phyloP scores from a whole-genome alignment of 1,139 yeast genomes.

The Yamadazyma mexicana region DNA sequence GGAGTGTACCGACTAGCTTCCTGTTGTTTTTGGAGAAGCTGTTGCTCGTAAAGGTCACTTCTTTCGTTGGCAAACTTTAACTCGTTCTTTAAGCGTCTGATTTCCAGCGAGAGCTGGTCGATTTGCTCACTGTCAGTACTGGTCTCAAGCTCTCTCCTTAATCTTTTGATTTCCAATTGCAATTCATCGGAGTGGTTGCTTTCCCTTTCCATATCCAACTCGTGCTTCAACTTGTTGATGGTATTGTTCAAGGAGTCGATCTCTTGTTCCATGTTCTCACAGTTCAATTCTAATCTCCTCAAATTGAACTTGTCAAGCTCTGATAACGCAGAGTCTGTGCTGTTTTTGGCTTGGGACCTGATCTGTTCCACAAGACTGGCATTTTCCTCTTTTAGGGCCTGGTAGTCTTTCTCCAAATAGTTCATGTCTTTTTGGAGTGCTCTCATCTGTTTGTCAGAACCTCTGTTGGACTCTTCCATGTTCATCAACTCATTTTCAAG shows the following conservation, averaged over 20 bases:
- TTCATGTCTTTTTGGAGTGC: constrained; percentile 13
- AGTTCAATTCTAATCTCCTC: constrained; percentile 22
- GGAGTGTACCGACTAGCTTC: neutral
- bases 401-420: constrained; percentile 12
- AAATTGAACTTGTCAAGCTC: constrained; percentile 25
- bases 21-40: constrained; percentile 3
- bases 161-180: constrained; percentile 18
- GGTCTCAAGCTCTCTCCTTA: constrained; percentile 40
- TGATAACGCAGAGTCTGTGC: constrained; percentile 16
- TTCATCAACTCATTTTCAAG: constrained; percentile 29
- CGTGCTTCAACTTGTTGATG: constrained; percentile 14
- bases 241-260: constrained; percentile 9
- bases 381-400: constrained; percentile 22
- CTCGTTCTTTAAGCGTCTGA: constrained; percentile 40
- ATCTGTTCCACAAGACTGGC: constrained; percentile 9
- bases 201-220: constrained; percentile 16
- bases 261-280: constrained; percentile 11
- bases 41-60: constrained; percentile 4
- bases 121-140: constrained; percentile 11
- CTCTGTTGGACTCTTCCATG: constrained; percentile 21
- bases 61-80: constrained; percentile 10
- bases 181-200: constrained; percentile 12
- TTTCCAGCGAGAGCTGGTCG: constrained; percentile 16
- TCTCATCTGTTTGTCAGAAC: constrained; percentile 15
- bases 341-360: constrained; percentile 7